Percentiles rank a stretch among this genome's conserved stretches.
Conservation (phyloP, 116 monocot species). For the Iris pallida region DNA sequence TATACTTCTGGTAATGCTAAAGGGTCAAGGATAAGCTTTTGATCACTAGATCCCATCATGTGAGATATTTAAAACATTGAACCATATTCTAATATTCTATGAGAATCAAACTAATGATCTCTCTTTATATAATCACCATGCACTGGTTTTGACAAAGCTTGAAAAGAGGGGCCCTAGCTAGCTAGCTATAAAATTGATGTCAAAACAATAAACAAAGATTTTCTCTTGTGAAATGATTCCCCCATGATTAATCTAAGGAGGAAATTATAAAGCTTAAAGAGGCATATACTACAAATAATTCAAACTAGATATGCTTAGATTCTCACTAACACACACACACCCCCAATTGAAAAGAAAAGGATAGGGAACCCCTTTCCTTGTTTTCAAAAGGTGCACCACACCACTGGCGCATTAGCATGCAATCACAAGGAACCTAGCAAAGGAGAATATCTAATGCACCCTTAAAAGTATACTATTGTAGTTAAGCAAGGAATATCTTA, state of each 20-base stretch:
- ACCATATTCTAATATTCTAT: too few species aligned
- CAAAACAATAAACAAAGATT: too few species aligned
- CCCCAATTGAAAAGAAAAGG: conserved; percentile 15
- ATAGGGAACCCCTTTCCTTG: conserved; percentile 25
- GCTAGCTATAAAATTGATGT: not conserved
- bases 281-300: conserved; percentile 62
- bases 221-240: conserved; percentile 24
- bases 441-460: conserved; percentile 30
- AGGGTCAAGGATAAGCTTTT: too few species aligned
- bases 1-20: too few species aligned
- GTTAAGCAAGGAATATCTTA: conserved; percentile 63
- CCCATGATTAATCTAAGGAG: conserved; percentile 34
- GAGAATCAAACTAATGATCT: too few species aligned
- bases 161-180: not conserved
- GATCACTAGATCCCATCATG: too few species aligned
- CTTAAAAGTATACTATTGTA: conserved; percentile 27
- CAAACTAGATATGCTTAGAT: conserved; percentile 57
- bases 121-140: too few species aligned
- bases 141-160: conserved; percentile 11
- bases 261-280: conserved; percentile 16
- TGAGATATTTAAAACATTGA: too few species aligned
- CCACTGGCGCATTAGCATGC: conserved; percentile 13
- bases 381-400: conserved; percentile 44
- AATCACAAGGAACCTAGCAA: not conserved
- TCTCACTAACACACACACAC: conserved; percentile 24